Conservation (phyloP, 2,329 filamentous ascomycete species). For the Pochonia chlamydosporia region DNA sequence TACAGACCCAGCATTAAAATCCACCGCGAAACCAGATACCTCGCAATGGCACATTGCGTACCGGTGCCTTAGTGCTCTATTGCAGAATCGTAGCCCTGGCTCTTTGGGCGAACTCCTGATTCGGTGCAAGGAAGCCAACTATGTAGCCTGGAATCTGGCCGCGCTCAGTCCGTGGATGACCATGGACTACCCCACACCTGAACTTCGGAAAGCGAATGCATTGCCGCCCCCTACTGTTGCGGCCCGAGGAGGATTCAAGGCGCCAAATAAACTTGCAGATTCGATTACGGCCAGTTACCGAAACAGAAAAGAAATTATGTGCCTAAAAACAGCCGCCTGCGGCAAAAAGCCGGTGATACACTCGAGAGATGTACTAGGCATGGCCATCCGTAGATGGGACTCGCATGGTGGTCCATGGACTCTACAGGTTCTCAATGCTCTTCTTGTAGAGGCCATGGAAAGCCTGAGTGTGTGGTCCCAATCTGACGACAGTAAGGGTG, state of each 20-base stretch:
- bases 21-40: constrained; percentile 50
- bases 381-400: constrained; percentile 71
- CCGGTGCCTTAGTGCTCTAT: constrained; percentile 51
- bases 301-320: constrained; percentile 58
- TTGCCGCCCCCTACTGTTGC: constrained; percentile 46
- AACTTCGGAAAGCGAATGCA: constrained; percentile 42
- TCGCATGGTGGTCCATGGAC: constrained; percentile 58
- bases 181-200: constrained; percentile 34
- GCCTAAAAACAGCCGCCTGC: constrained; percentile 50
- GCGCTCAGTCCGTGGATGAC: constrained; percentile 69
- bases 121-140: constrained; percentile 57
- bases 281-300: constrained; percentile 59
- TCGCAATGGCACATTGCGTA: constrained; percentile 60
- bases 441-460: constrained; percentile 57
- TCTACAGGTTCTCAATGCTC: constrained; percentile 61
- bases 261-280: constrained; percentile 68
- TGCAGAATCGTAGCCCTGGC: constrained; percentile 34
- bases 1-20: constrained; percentile 54
- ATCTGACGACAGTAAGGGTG: constrained; percentile 26
- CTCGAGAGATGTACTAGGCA: constrained; percentile 61
- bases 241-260: constrained; percentile 71
- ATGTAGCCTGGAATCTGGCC: constrained; percentile 70
- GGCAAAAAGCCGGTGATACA: constrained; percentile 37
- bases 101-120: constrained; percentile 52
- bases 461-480: constrained; percentile 26